Evolutionary conservation across 2,329 filamentous ascomycete species (phyloP), one percentile per base, ranked within the genome.

Genomic region (Fusarium gaditjirri): DNA sequence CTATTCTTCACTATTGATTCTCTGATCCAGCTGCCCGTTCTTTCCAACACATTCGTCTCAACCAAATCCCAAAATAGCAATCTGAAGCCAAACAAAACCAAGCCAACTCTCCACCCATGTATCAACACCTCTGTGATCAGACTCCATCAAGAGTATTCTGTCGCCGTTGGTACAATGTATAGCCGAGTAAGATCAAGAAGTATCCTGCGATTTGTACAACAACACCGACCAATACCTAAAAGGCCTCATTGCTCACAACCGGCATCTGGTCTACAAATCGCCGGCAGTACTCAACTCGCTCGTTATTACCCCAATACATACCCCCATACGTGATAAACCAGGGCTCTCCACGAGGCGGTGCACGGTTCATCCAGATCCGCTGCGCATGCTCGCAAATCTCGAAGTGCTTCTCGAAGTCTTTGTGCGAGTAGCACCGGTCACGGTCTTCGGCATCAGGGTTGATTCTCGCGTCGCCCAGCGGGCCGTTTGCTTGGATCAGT

Each of bases 271-370:
- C 13, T 4, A 4, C 23, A 4, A 12, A 27, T 8, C 23, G 13
- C 5, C 6, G 9, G 2, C 31, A 27, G 8, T 52, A 52, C 1
- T 25, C 33, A 0, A 5, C 7, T 12, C 19, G 33, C 3, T 36
- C 33, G 1, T 3, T 11, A 0, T 21, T 8, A 0, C 23, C 23
- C 33, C 33, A 52, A 1, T 12, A 2, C 10, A 17, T 5, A 4
- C 33, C 49, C 3, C 49, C 33, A n/a, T 38, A 16, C 5, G 23
- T 13, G 0, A 23, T 10, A 27, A 52, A 52, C 49, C 19, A 38
- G 13, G 47, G 12, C n/a, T 49, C 29, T 8, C 29, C n/a, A 17
- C 29, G 29, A 7, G 46, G 46, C 2, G 9, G 16, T 1, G 4
- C 14, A 4, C 29, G 3, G n/a, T 17, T 19, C 5, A 10, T 1